Conservation (phyloP, 768 basidiomycete genomes). For the Coprinopsis cinerea region DNA sequence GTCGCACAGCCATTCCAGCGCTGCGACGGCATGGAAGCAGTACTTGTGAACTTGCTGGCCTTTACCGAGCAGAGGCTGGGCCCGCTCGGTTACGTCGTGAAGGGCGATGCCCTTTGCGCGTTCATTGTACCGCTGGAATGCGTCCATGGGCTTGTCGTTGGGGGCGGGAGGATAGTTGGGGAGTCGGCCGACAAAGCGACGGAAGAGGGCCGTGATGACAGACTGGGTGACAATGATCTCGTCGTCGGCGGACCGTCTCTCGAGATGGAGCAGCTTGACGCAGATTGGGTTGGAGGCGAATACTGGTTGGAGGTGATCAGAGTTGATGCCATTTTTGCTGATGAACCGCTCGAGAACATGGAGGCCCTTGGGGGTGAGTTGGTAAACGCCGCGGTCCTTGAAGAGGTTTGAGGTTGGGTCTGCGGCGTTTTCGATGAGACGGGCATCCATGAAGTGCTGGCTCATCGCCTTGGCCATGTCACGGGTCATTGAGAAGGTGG, state of each 20-base stretch:
- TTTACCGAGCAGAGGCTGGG: conserved; percentile 47
- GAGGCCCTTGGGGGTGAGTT: conserved; percentile 94
- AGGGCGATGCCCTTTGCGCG: conserved; percentile 69
- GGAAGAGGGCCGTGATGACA: conserved; percentile 92
- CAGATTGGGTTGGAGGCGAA: conserved; percentile 93
- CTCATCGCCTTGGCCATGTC: conserved; percentile 99
- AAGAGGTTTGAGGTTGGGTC: conserved; percentile 86
- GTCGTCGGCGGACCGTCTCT: conserved; percentile 87
- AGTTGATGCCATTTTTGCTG: conserved; percentile 96
- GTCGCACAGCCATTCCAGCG: conserved; percentile 96
- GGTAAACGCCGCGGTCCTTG: conserved; percentile 96
- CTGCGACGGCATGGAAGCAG: conserved; percentile 82
- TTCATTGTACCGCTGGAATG: conserved; percentile 72
- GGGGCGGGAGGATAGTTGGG: conserved; percentile 68
- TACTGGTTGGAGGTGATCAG: conserved; percentile 84
- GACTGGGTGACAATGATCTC: conserved; percentile 95
- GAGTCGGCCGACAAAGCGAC: conserved; percentile 85
- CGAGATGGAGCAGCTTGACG: conserved; percentile 95
- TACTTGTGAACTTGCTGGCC: conserved; percentile 48
- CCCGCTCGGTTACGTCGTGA: conserved; percentile 65
- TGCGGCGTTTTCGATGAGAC: conserved; percentile 93
- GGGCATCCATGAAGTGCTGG: conserved; percentile 99
- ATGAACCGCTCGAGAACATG: conserved; percentile 99
- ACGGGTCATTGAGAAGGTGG: conserved; percentile 98
- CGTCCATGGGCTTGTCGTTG: conserved; percentile 41